Evolutionary conservation across 2,329 filamentous ascomycete genomes (phyloP), one percentile per base, ranked within the genome.

Genomic region (Colletotrichum musicola): DNA sequence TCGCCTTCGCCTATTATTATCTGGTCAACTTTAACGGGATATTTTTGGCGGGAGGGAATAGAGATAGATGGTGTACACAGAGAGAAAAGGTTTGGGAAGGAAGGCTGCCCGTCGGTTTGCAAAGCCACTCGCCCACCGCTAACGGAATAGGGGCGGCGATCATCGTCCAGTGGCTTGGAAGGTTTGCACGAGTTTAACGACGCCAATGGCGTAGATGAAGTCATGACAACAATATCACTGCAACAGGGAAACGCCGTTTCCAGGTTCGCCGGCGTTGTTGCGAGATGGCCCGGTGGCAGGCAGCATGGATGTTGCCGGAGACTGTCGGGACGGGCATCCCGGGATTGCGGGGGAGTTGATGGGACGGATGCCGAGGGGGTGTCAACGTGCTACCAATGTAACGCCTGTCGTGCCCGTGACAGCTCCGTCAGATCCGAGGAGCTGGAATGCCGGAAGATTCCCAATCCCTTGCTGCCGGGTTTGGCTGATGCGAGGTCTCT

Each of bases 231-330:
- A n/a, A 18, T 12, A 16, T 9, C 27, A 30, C 10, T 10, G 30
- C 9, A 27, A 49, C 16, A 18, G 14, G 22, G 59, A 46, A 62
- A 60, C 46, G 40, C 27, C 40, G 16, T 60, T 18, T 38, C 25
- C 54, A 49, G 50, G 59, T 30, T 44, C 16, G 40, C 13, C 13
- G 5, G 40, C 16, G 40, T 16, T 18, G 38, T n/a, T 47, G 14
- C 54, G 38, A 25, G 35, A n/a, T 18, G 5, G 40, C 30, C 53
- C 59, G 65, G 60, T 35, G 55, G n/a, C 6, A 10, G 38, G 30
- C 30, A 42, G 62, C 65, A 68, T 65, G 65, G 65, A 50, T 68
- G 44, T 61, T 68, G 65, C 65, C 35, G 38, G 55, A 25, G 4
- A 6, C 6, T 30, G 22, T 42, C 42, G 42, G 30, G 30, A 25